Base-by-base conservation (phyloP, 768 basidiomycete genomes). In the Tricholoma sp. region DNA sequence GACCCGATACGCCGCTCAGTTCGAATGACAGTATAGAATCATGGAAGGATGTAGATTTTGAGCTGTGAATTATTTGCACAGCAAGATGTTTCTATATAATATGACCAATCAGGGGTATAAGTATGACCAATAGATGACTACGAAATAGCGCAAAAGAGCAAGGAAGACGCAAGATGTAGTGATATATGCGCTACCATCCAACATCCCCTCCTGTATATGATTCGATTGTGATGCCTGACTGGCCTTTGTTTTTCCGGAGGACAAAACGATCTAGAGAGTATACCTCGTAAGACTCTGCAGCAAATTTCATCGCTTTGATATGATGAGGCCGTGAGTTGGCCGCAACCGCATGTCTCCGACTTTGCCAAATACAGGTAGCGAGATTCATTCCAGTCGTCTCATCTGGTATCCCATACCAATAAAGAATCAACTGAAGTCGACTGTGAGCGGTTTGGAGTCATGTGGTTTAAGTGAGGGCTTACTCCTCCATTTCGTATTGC, bases 311-410 rank as follows among this genome's bases (percentile, higher is more conserved):
- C 1, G 95, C 96, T 37, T 78, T 78, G 54, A 88, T 79, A 64
- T 98, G 96, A 56, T 88, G 79, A 12, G 91, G 92, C 6, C 86
- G 80, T 0, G 84, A 81, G 61, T 84, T 92, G 0, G 94, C 94
- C 3, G 84, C 85, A 28, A 85, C 72, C 4, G 95, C 96, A 58
- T 94, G 88, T 61, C 80, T 80, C 6, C 94, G 85, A 41, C 89
- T 91, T 72, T 89, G 86, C 95, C 96, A 98, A 41, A 98, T 88
- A 73, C 95, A 98, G 15, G 94, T 97, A 7, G 95, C 94, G 53
- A 97, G 82, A 69, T 98, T 98, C 72, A 89, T 76, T 1, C 93
- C 86, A 0, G 89, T 89, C 36, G 76, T 68, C 50, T 79, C 79
- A 61, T 91, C 74, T 1, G 94, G 94, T 31, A 87, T 79, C 9